Conservation (phyloP, 441 rosid genomes). For the Iberis amara region DNA sequence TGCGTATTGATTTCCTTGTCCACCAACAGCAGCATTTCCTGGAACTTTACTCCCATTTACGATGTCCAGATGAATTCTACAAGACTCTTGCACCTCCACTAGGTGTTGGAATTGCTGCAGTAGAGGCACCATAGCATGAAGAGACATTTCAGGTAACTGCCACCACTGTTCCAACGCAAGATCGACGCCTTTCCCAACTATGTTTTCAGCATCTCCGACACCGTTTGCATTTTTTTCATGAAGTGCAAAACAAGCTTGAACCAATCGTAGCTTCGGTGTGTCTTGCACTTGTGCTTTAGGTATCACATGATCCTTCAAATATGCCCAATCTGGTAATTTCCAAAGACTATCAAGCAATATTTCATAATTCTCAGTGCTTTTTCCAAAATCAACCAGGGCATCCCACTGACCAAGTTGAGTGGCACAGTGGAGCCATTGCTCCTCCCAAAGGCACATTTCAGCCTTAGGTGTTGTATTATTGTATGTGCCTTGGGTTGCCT, state of each 20-base stretch:
- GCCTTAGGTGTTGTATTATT: conserved; percentile 92
- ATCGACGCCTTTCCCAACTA: conserved; percentile 86
- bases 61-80: conserved; percentile 76
- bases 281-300: conserved; percentile 98
- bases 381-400: conserved; percentile 91
- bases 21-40: conserved; percentile 55
- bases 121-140: conserved; percentile 88
- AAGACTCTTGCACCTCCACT: conserved; percentile 97
- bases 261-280: conserved; percentile 84
- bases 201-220: conserved; percentile 80
- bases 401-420: conserved; percentile 97
- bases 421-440: conserved; percentile 95
- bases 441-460: conserved; percentile 99
- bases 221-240: conserved; percentile 81
- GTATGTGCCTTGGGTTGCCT: conserved; percentile 98
- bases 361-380: conserved; percentile 84
- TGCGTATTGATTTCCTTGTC: conserved; percentile 72
- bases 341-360: conserved; percentile 91
- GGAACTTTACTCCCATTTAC: conserved; percentile 76
- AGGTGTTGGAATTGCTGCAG: conserved; percentile 97
- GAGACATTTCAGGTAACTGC: conserved; percentile 97
- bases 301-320: conserved; percentile 88
- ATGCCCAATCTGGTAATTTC: conserved; percentile 95
- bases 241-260: conserved; percentile 86
- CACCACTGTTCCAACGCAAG: conserved; percentile 97